Base-by-base conservation (phyloP, 2,329 filamentous ascomycete genomes). In the Claviceps quebecensis region DNA sequence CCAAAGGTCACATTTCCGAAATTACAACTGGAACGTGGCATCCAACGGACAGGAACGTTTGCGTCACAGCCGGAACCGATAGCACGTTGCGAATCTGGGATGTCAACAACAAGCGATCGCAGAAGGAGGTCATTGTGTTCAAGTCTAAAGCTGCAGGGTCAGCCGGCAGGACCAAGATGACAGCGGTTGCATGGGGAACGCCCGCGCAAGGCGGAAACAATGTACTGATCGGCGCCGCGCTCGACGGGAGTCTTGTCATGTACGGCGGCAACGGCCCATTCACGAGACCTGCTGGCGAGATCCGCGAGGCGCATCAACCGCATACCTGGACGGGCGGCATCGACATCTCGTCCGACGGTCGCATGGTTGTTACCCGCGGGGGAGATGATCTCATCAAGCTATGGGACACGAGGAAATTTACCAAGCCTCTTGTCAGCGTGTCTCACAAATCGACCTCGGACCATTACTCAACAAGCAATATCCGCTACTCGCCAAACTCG, bases 51-150 rank as follows among this genome's bases (percentile, higher is more conserved):
- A 83, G 77, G 61, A 89, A 95, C 58, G 60, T 90, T 0, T 94
- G 88, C 63, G 83, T 91, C 26, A 98, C 93, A 2, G 90, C 89
- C 40, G 90, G 90, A 7, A 94, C 90, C 8, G 93, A 98, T 65
- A 96, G 91, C 64, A 98, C 93, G 1, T 70, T 98, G 55, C 81
- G 93, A 52, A 95, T 98, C 63, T 98, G 93, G 93, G 91, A 98
- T 63, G 79, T 95, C 59, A 96, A 95, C 67, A 84, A 91, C 59
- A 87, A 89, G 61, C 81, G 90, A 56, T 81, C 82, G 51, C 93
- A 98, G 66, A 94, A 88, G 66, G 87, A 96, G 48, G 85, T 98
- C 14, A 86, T 98, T 55, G 90, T 96, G 19, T 90, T 96, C 73
- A 97, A 97, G 67, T 96, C 91, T 8, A 87, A 81, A 62, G 84